These are phyloP conservation scores for Goniomonas avonlea DNA, from an alignment of 78 protist genomes.

Conservation along the genomic window DNA sequence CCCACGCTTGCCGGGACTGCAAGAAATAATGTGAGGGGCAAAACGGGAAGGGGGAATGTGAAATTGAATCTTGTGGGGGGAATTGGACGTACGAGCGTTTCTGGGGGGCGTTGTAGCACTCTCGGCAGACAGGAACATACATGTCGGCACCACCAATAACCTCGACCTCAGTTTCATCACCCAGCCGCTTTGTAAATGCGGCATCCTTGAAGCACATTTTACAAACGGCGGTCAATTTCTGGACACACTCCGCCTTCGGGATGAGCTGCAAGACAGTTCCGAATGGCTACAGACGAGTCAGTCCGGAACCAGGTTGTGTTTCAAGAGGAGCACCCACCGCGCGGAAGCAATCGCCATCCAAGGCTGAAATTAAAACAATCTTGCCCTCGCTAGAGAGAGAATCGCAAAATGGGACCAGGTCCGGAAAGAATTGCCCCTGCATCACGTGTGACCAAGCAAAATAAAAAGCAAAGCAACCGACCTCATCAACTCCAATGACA, in stretches of 20 bases:
- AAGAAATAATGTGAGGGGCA: too few species aligned
- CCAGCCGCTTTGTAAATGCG: constrained; percentile 65
- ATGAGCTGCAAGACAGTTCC: constrained; percentile 54
- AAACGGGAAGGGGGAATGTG: too few species aligned
- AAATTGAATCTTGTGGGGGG: too few species aligned
- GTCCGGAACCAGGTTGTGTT: background rate
- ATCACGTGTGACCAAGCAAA: background rate
- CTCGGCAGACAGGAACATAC: constrained; percentile 77
- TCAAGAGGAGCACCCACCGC: background rate
- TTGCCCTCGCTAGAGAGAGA: constrained; percentile 69
- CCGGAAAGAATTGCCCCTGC: constrained; percentile 65
- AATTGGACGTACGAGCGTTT: too few species aligned
- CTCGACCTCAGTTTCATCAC: constrained; percentile 45
- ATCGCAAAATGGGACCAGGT: constrained; percentile 66
- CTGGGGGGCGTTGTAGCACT: too few species aligned
- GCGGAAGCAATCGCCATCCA: constrained; percentile 75
- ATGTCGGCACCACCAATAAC: constrained; percentile 81
- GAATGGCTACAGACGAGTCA: constrained; percentile 42
- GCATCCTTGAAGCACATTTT: constrained; percentile 61
- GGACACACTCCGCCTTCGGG: constrained; percentile 65
- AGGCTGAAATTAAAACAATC: constrained; percentile 76
- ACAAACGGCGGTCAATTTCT: constrained; percentile 75
- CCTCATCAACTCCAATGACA: constrained; percentile 87
- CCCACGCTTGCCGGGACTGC: too few species aligned
- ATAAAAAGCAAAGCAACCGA: constrained; percentile 83